These are phyloP conservation scores for Euclidium syriacum DNA, from an alignment of 345 rosid genomes.

Conservation along the genomic window DNA sequence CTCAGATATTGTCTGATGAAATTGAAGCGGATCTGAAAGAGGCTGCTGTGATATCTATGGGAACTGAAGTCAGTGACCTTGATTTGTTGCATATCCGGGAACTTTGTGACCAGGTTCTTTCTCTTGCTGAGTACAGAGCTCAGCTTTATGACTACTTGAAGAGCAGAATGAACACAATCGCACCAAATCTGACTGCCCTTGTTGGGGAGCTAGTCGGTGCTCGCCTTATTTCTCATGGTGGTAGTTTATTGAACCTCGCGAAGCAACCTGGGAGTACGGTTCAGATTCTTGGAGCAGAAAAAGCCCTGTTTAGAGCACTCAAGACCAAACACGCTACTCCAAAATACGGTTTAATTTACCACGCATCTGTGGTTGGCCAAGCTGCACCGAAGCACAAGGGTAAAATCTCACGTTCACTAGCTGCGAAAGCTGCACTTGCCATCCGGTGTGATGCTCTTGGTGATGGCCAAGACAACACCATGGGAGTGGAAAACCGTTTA, in stretches of 20 bases:
- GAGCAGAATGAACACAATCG: slow-evolving; percentile 87
- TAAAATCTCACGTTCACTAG: slow-evolving; percentile 80
- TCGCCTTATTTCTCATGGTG: slow-evolving; percentile 90
- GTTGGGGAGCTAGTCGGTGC: slow-evolving; percentile 99
- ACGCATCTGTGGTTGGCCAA: slow-evolving; percentile 88
- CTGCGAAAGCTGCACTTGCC: slow-evolving; percentile 76
- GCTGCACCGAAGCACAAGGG: slow-evolving; percentile 85
- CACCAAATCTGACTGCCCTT: slow-evolving; percentile 89
- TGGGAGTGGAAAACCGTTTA: slow-evolving; percentile 78
- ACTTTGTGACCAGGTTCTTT: slow-evolving; percentile 81
- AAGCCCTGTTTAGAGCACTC: slow-evolving; percentile 88
- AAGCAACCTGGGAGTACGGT: slow-evolving; percentile 93
- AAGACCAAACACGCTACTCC: slow-evolving; percentile 95
- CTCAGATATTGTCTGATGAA: slow-evolving; percentile 62
- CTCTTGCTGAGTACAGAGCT: slow-evolving; percentile 85
- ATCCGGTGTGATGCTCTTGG: slow-evolving; percentile 90
- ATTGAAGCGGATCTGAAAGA: slow-evolving; percentile 75
- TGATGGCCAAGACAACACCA: slow-evolving; percentile 62
- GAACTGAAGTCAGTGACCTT: slow-evolving; percentile 80
- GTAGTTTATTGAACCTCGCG: slow-evolving; percentile 83
- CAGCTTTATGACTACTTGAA: slow-evolving; percentile 82
- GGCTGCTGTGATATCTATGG: slow-evolving; percentile 87
- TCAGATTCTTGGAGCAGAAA: slow-evolving; percentile 95
- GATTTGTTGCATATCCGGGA: slow-evolving; percentile 72
- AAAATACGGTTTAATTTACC: slow-evolving; percentile 81